Conservation (phyloP, 2,329 filamentous ascomycete species). For the Drechslerella coelobrocha region DNA sequence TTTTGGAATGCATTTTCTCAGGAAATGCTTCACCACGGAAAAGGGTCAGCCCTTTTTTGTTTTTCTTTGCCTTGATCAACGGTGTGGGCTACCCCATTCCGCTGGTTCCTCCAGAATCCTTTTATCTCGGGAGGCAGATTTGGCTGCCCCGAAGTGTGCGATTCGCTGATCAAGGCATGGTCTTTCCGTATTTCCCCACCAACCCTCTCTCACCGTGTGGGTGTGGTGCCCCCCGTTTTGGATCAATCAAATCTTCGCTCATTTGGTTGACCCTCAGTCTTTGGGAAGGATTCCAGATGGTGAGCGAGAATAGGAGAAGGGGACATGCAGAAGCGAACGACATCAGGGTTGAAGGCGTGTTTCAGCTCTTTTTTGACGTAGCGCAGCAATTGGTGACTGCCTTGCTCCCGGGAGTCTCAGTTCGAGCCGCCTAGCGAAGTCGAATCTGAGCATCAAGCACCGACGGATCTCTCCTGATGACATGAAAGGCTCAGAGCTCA, state of each 20-base stretch:
- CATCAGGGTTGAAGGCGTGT: conserved; percentile 47
- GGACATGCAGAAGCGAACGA: conserved; percentile 48
- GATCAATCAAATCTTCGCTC: conserved; percentile 33
- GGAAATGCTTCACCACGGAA: conserved; percentile 1
- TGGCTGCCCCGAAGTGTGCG: conserved; percentile 47
- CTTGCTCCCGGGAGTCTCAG: conserved; percentile 40
- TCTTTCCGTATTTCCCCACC: conserved; percentile 39
- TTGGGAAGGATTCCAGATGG: background rate
- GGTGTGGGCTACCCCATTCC: conserved; percentile 37
- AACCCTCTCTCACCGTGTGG: conserved; percentile 35
- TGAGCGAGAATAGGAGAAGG: conserved; percentile 13
- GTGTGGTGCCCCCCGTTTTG: conserved; percentile 34
- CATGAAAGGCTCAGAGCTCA: background rate
- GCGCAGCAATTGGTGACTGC: conserved; percentile 46
- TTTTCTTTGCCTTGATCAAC: conserved; percentile 43
- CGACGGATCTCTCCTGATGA: conserved; percentile 6
- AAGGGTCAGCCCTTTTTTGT: conserved; percentile 40
- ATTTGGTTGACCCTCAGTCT: conserved; percentile 42
- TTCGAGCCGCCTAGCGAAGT: conserved; percentile 49
- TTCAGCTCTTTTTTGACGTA: conserved; percentile 45
- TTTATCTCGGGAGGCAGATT: conserved; percentile 51
- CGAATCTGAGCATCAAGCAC: background rate
- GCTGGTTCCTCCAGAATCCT: conserved; percentile 41
- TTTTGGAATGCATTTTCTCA: conserved; percentile 25
- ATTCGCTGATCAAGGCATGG: conserved; percentile 47